These are phyloP conservation scores for Mycena metata DNA, from an alignment of 768 basidiomycete species.

Conservation along the genomic window DNA sequence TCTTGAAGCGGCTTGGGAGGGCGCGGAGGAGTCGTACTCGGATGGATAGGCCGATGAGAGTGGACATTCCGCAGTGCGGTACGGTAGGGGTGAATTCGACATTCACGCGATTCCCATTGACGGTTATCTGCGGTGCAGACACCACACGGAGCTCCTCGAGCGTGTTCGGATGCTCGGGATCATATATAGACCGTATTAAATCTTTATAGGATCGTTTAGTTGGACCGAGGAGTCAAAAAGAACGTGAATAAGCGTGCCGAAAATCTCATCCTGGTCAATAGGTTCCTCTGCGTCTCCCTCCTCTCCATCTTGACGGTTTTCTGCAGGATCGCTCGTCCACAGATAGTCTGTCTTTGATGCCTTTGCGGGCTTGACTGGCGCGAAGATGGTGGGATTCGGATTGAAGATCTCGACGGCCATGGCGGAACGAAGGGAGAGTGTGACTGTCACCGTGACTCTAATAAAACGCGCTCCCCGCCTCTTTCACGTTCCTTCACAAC, in stretches of 20 bases:
- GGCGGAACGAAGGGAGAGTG: constrained; percentile 9
- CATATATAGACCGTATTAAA: constrained; percentile 90
- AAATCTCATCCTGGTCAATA: constrained; percentile 95
- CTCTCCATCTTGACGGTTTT: constrained; percentile 64
- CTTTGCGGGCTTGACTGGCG: constrained; percentile 55
- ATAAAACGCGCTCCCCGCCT: constrained; percentile 6
- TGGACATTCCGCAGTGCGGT: constrained; percentile 98
- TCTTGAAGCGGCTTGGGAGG: constrained; percentile 92
- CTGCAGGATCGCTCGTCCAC: constrained; percentile 71
- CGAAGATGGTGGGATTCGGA: constrained; percentile 90
- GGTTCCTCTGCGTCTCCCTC: constrained; percentile 61
- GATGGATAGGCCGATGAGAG: constrained; percentile 96
- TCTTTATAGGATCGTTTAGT: constrained; percentile 62
- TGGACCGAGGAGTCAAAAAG: background rate
- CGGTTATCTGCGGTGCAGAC: constrained; percentile 84
- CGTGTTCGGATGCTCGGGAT: constrained; percentile 95
- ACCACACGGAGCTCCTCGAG: constrained; percentile 97
- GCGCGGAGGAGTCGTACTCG: constrained; percentile 91
- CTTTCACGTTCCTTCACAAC: background rate
- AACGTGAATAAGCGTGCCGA: constrained; percentile 65
- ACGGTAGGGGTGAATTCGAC: constrained; percentile 98
- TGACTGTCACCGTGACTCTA: constrained; percentile 19
- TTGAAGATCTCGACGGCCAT: constrained; percentile 82
- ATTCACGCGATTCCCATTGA: constrained; percentile 71
- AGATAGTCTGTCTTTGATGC: constrained; percentile 63